Base-by-base conservation (phyloP, 768 basidiomycete genomes). In the Lactarius indigo region DNA sequence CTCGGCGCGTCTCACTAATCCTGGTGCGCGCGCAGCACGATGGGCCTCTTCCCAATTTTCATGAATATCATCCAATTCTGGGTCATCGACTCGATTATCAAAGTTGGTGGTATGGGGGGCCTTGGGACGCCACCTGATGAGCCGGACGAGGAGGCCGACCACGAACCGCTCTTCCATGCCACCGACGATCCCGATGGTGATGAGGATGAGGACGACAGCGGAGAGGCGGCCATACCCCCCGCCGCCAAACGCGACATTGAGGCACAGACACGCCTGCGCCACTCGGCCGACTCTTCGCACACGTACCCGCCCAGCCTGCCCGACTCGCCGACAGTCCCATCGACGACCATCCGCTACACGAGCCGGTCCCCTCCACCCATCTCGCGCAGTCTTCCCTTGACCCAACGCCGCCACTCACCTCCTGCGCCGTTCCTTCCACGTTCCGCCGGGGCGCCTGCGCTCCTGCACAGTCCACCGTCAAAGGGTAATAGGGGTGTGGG, bases 21-120 rank as follows among this genome's bases (percentile, higher is more conserved):
- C 18, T 20, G 41, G 6, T 58, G 37, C 39, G 30, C 68, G 92
- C 37, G 28, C 69, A 93, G 91, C 71, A 89, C 89, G 28, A 95
- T 98, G 92, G 92, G 93, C 61, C 76, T 96, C 60, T 94, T 96
- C 78, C 95, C 94, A 0, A 90, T 91, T 70, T 78, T 87, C 52
- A 92, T 93, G 91, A 94, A 94, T 75, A 78, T 94, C 42, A 71
- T 93, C 13, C 96, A 98, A 75, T 98, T 98, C 82, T 95, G 95
- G 87, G 79, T 97, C 59, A 95, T 97, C 65, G 94, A 97, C 78
- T 90, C 91, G 0, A 94, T 95, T 61, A 91, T 95, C 74, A 95
- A 95, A 77, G 88, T 88, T 1, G 62, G 66, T 10, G 62, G 66
- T n/a, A 85, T 86, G 10, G 74, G 72, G 15, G 71, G 76, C 20